phyloP scores from a whole-genome alignment of 306 rosid species.

The Ochetophila trinervis region DNA sequence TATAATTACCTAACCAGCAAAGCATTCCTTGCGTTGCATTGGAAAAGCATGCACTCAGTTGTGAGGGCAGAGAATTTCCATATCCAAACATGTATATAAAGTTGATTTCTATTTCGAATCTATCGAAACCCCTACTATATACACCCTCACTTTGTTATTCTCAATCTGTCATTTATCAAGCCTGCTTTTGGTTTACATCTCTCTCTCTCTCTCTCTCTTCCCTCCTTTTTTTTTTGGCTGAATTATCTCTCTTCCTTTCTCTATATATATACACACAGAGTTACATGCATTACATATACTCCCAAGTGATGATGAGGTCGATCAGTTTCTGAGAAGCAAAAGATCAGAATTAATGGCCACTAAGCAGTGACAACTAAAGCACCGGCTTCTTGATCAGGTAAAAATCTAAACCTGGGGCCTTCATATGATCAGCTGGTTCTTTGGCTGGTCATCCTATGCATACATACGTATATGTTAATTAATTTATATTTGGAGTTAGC shows the following conservation, averaged over 20 bases:
- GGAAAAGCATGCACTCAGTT: not conserved
- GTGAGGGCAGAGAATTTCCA: not conserved
- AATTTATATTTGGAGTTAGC: too few species aligned
- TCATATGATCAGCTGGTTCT: too few species aligned
- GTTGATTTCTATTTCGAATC: slow-evolving; percentile 23
- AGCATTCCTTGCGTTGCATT: not conserved
- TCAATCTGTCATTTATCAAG: not conserved
- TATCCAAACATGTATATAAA: not conserved
- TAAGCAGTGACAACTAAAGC: too few species aligned
- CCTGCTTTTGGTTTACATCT: not conserved
- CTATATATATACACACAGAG: not conserved
- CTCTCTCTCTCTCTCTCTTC: not conserved
- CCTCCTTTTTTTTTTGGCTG: too few species aligned
- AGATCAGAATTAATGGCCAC: too few species aligned
- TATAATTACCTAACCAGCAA: too few species aligned
- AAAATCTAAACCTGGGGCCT: too few species aligned
- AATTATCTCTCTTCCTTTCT: not conserved
- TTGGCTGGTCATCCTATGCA: too few species aligned
- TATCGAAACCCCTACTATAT: slow-evolving; percentile 21
- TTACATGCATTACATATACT: not conserved
- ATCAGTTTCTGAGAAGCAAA: too few species aligned
- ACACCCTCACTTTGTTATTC: slow-evolving; percentile 15
- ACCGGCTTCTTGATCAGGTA: not conserved
- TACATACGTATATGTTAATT: too few species aligned
- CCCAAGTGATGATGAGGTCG: too few species aligned